Evolutionary conservation across 1,284 basidiomycete species (phyloP).

Genomic region (Cutaneotrichosporon mucoides): DNA sequence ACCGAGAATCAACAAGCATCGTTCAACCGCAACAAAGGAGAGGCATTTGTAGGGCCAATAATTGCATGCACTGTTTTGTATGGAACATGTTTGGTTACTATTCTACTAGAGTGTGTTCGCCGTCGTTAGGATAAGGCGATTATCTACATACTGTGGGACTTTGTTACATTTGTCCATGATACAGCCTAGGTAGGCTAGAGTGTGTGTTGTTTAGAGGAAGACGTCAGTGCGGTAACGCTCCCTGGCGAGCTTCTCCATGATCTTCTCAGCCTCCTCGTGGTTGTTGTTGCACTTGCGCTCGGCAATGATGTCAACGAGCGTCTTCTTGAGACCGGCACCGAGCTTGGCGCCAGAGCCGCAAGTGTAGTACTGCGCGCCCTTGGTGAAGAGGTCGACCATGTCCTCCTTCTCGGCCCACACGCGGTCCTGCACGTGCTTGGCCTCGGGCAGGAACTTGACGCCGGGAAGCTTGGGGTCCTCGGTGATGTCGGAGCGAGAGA

Average conservation of each 20-base stretch:
- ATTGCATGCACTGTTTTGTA: too few relatives aligned
- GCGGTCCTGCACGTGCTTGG: conserved; percentile 45
- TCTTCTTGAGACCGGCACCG: conserved; percentile 13
- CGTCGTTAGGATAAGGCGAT: too few relatives aligned
- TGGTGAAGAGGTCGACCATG: conserved; percentile 45
- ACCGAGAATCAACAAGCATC: too few relatives aligned
- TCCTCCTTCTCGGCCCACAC: conserved; percentile 52
- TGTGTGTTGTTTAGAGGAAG: conserved; percentile 27
- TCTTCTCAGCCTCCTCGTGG: conserved; percentile 2
- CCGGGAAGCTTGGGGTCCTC: not conserved
- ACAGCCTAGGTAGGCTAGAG: too few relatives aligned
- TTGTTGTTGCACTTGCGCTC: not conserved
- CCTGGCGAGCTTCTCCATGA: conserved; percentile 4
- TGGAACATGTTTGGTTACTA: too few relatives aligned
- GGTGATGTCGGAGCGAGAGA: conserved; percentile 43
- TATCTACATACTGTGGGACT: too few relatives aligned
- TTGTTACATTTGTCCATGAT: too few relatives aligned
- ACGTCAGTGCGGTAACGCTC: conserved; percentile 17
- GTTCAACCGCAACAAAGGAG: too few relatives aligned
- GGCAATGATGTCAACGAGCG: conserved; percentile 13
- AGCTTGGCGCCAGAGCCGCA: conserved; percentile 48
- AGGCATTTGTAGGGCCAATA: too few relatives aligned
- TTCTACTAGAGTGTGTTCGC: too few relatives aligned
- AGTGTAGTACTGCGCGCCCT: conserved; percentile 54
- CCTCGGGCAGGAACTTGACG: not conserved